Conservation (phyloP, 2,329 filamentous ascomycete species). For the Monosporascus sp. region DNA sequence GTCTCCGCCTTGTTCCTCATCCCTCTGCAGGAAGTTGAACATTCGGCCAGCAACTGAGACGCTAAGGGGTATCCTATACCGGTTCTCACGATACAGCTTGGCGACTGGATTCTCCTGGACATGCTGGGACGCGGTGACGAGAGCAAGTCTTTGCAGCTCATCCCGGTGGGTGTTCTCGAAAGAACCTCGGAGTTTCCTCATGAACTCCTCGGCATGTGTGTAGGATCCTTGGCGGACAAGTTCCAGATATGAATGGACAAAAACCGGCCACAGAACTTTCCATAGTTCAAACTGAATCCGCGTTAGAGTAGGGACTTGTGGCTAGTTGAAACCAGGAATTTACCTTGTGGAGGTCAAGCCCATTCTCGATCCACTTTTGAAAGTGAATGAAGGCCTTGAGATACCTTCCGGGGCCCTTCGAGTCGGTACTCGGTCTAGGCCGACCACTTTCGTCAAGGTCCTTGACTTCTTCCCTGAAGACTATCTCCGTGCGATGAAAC, state of each 20-base stretch:
- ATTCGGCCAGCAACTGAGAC: conserved; percentile 76
- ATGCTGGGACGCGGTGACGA: conserved; percentile 72
- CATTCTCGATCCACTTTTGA: conserved; percentile 82
- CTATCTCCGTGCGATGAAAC: conserved; percentile 86
- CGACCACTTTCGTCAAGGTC: conserved; percentile 76
- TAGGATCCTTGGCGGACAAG: conserved; percentile 67
- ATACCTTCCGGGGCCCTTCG: conserved; percentile 71
- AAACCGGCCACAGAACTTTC: conserved; percentile 86
- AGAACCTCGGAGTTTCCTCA: conserved; percentile 57
- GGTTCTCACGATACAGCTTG: conserved; percentile 77
- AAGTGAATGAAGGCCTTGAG: conserved; percentile 67
- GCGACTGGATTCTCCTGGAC: conserved; percentile 70
- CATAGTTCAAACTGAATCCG: conserved; percentile 67
- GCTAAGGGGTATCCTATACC: conserved; percentile 87
- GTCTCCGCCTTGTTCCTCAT: conserved; percentile 72
- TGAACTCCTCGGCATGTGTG: conserved; percentile 68
- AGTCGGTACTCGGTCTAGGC: conserved; percentile 62
- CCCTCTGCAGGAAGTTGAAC: conserved; percentile 84
- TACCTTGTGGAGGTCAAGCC: conserved; percentile 90
- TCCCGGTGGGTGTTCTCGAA: conserved; percentile 78
- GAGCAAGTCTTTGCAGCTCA: conserved; percentile 70
- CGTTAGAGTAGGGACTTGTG: conserved; percentile 5
- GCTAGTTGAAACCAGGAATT: conserved; percentile 13
- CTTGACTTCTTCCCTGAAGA: conserved; percentile 84
- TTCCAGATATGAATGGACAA: conserved; percentile 86